Evolutionary conservation across 441 rosid species (phyloP).

Genomic region (Syzygium syzygioides): DNA sequence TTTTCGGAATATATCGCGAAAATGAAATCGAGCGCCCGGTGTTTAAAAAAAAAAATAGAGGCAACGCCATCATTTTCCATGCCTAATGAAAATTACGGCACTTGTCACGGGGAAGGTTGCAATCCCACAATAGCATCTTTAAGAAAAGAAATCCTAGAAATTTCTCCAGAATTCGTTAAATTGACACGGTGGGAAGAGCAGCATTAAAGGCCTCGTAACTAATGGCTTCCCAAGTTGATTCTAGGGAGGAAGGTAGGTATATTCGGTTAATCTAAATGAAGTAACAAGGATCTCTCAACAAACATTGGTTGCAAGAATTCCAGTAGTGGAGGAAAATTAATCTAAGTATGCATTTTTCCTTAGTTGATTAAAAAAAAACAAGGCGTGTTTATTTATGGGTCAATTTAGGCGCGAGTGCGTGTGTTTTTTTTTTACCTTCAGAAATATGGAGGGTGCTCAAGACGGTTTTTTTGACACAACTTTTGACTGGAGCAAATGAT

Average conservation of each 20-base stretch:
- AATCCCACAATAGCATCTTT: accelerated
- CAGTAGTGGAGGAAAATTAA: neutral
- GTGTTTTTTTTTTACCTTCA: neutral
- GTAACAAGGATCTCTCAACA: neutral
- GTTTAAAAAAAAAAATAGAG: neutral
- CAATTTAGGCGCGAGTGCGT: neutral
- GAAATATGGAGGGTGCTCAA: neutral
- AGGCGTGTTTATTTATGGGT: neutral
- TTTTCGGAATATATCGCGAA: neutral
- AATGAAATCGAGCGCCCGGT: accelerated
- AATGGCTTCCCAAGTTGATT: neutral
- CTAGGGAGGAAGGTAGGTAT: neutral
- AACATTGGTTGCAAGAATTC: neutral
- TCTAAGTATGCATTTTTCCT: neutral
- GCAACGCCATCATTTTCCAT: neutral
- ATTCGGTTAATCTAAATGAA: neutral
- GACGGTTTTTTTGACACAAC: neutral
- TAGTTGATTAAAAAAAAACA: neutral
- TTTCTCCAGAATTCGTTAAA: neutral
- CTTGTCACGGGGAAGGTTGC: accelerated
- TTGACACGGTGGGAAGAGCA: accelerated
- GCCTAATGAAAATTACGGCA: accelerated
- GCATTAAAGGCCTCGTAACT: accelerated
- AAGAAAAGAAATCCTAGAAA: no score
- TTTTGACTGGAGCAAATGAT: neutral